Base-by-base conservation (phyloP, 2,329 filamentous ascomycete genomes). In the Cytospora chrysosperma region DNA sequence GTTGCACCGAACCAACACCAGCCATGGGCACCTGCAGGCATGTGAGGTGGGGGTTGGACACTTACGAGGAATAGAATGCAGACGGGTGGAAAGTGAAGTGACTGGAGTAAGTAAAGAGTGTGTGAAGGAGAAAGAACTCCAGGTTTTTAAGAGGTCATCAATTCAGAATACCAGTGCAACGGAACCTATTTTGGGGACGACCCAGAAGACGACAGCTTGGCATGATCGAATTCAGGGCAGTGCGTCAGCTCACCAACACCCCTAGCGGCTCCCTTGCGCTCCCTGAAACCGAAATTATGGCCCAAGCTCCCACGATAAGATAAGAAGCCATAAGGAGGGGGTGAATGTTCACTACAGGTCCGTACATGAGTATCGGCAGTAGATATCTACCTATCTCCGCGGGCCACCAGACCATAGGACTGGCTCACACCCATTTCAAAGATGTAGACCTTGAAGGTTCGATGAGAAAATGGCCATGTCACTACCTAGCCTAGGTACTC, bases 271-370 rank as follows among this genome's bases (percentile, higher is more conserved):
- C 51, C 58, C 50, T 47, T 52, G 58, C 47, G 58, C 58, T 61
- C 58, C 58, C 51, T 53, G 51, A 53, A 53, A 54, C 50, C 40
- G 43, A 62, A 37, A 37, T 7, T 17, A 28, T 56, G 63, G 63
- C 64, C 60, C 60, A 65, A 67, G 65, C 65, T 67, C 63, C 54
- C 15, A 34, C 63, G 63, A 65, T 67, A 63, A 67, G 63, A 65
- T 65, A 67, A 65, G 63, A 9, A 52, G 51, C n/a, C n/a, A 9
- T 30, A 30, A 9, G 28, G 28, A 30, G 28, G 26, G 21, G 40
- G 4, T 49, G 51, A 26, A 28, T 47, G 58, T 26, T 59, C 21
- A 26, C 4, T 40, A n/a, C 26, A 15, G 26, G 34, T 15, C 26
- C 9, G n/a, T 24, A 47, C 8, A 10, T 47, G 19, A 13, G 21